Evolutionary conservation across 768 basidiomycete genomes (phyloP).

Genomic region (Peribolospora baueri): DNA sequence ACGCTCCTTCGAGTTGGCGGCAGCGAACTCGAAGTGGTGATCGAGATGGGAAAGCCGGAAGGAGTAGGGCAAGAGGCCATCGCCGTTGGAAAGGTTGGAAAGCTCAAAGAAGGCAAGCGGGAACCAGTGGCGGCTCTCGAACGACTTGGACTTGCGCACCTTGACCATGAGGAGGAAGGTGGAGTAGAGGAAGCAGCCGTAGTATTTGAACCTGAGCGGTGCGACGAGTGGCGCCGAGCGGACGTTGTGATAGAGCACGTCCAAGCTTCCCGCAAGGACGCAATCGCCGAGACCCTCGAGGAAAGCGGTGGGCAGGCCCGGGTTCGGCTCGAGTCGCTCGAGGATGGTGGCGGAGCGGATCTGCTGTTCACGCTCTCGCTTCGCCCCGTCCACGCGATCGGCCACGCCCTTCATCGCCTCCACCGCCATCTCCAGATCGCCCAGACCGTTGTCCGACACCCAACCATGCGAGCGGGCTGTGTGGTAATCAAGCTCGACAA

Average conservation of each 20-base stretch:
- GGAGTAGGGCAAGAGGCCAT: constrained; percentile 52
- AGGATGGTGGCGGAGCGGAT: constrained; percentile 42
- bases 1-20: constrained; percentile 62
- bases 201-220: constrained; percentile 25
- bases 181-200: constrained; percentile 62
- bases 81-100: constrained; percentile 39
- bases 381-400: constrained; percentile 55
- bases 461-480: no score
- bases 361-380: constrained; percentile 37
- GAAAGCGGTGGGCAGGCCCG: constrained; percentile 16
- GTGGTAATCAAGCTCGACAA: not conserved
- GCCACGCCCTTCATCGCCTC: constrained; percentile 55
- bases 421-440: constrained; percentile 20
- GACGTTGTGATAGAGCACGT: constrained; percentile 52
- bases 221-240: not conserved
- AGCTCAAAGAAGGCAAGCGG: constrained; percentile 47
- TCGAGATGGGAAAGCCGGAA: constrained; percentile 47
- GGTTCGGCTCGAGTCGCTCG: constrained; percentile 32
- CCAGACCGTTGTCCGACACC: not conserved
- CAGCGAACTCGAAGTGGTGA: constrained; percentile 63
- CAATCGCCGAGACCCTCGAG: constrained; percentile 49
- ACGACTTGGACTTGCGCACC: constrained; percentile 43
- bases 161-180: constrained; percentile 74
- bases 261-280: constrained; percentile 58
- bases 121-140: constrained; percentile 78